Evolutionary conservation across 371 early-diverging fungal genomes (phyloP).

Genomic region (Zancudomyces culisetae): DNA sequence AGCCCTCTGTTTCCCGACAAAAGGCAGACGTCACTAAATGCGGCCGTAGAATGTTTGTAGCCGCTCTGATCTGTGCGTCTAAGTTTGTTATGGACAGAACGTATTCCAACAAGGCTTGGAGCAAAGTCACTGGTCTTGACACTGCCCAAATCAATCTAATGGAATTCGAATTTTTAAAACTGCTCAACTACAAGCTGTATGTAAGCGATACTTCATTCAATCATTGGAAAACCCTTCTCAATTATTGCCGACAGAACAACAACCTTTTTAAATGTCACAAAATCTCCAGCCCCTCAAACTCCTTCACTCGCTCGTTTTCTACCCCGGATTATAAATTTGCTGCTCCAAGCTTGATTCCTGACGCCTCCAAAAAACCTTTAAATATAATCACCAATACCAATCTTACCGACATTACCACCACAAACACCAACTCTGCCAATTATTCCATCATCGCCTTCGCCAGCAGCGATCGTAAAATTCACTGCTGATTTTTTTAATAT

Average conservation of each 20-base stretch:
- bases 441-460: neutral
- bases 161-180: conserved; percentile 43
- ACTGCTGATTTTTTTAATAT: neutral
- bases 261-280: no score
- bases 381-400: no score
- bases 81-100: conserved; percentile 64
- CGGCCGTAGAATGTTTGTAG: conserved; percentile 64
- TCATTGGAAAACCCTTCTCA: conserved; percentile 37
- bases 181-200: conserved; percentile 52
- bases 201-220: conserved; percentile 42
- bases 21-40: conserved; percentile 33
- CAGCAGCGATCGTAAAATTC: neutral
- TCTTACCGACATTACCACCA: neutral
- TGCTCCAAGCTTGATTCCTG: no score
- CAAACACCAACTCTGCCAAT: neutral
- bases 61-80: conserved; percentile 53
- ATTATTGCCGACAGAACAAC: conserved; percentile 7
- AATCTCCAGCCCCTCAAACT: no score
- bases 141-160: conserved; percentile 48
- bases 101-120: conserved; percentile 65
- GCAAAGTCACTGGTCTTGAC: conserved; percentile 50
- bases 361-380: no score
- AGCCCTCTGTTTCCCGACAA: no score
- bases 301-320: no score
- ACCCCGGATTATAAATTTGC: no score